These are phyloP conservation scores for Panicum miliaceum DNA, from an alignment of 176 grass and related monocot genomes.

Conservation along the genomic window DNA sequence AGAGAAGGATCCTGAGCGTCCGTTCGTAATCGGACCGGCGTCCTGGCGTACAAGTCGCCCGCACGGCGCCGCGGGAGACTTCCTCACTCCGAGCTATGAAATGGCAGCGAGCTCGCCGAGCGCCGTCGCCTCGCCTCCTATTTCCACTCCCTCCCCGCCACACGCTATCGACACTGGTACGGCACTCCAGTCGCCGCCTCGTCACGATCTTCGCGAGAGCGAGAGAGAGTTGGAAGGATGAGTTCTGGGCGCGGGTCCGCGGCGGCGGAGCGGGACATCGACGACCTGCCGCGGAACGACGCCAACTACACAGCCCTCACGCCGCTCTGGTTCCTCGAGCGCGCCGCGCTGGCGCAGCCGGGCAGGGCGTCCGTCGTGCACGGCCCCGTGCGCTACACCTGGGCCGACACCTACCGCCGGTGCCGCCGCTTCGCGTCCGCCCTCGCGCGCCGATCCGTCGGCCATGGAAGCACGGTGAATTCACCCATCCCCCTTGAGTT, in stretches of 20 bases:
- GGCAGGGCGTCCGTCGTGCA: constrained; percentile 69
- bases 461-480: constrained; percentile 63
- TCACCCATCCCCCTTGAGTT: not conserved
- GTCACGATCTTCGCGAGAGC: not conserved
- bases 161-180: not conserved
- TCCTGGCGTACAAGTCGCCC: not conserved
- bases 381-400: constrained; percentile 72
- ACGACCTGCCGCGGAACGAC: constrained; percentile 84
- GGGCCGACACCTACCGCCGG: constrained; percentile 85
- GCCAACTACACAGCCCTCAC: constrained; percentile 92
- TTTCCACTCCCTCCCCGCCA: not conserved
- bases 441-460: constrained; percentile 68
- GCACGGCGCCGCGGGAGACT: not conserved
- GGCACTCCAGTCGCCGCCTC: not conserved
- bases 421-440: constrained; percentile 89
- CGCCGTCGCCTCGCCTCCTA: not conserved
- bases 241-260: constrained; percentile 5
- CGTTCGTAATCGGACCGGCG: not conserved
- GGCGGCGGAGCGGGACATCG: constrained; percentile 71
- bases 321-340: constrained; percentile 94
- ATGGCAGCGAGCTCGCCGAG: constrained; percentile 2
- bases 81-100: constrained; percentile 14
- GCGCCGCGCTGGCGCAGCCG: constrained; percentile 83
- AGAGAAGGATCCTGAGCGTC: not conserved
- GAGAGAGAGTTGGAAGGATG: constrained; percentile 25